Base-by-base conservation (phyloP, 805 yeast species). In the Danielia reshetovae region DNA sequence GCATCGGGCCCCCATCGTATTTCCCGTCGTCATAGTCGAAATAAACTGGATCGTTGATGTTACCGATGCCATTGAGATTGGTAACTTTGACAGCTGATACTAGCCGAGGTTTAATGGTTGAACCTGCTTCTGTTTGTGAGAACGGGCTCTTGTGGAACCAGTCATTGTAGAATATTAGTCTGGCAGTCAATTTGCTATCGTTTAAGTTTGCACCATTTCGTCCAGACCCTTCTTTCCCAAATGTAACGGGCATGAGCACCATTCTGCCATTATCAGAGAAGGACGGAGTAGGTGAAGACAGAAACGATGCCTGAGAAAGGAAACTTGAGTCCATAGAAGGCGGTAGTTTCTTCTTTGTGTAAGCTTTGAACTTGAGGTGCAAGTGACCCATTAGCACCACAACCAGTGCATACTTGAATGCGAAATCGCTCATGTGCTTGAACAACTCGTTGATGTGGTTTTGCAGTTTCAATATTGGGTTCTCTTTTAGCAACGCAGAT, bases 151-250 rank as follows among this genome's bases (percentile, higher is more conserved):
- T 34, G 29, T 48, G 46, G 35, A 48, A 55, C 69, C 69, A 65
- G 41, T 65, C 70, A 23, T 49, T 51, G 43, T 55, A 63, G 34
- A 66, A 60, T 3, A 62, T 29, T 4, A 61, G 36, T 18, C 63
- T 42, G 4, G 51, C 40, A 4, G 56, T 45, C 24, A 59, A 34
- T 15, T 44, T 44, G 33, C 29, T 30, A 13, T 45, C 49, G 15
- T 39, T 34, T 18, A 43, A 25, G 24, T 21, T 21, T 18, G 10
- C n/a, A 11, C 18, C 18, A 26, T 7, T 7, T 26, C 24, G 10
- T 14, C 22, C 18, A 16, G 8, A 14, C 3, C 13, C 24, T 4
- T 14, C 18, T 17, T 26, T 12, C 6, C 42, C 43, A 17, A 43
- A 30, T 3, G 37, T 18, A 14, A 44, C 40, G 2, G 50, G 49